phyloP scores from a whole-genome alignment of 1,284 basidiomycete species.

The Rhizoctonia solani region DNA sequence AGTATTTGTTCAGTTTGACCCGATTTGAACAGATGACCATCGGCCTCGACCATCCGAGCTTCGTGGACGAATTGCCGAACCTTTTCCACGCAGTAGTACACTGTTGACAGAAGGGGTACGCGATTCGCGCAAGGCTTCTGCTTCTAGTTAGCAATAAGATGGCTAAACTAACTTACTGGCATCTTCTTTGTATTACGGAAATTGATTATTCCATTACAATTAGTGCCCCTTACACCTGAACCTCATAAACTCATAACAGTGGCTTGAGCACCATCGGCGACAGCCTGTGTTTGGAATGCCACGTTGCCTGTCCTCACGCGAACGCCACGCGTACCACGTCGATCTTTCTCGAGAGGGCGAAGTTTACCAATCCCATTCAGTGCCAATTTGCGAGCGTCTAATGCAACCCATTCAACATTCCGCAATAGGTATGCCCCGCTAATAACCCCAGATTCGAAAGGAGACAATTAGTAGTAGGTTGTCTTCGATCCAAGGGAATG shows the following conservation, averaged over 20 bases:
- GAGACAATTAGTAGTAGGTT: neutral
- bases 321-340: neutral
- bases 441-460: conserved; percentile 22
- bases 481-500: conserved; percentile 22
- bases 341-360: neutral
- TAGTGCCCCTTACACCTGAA: neutral
- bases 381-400: neutral
- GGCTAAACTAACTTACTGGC: neutral
- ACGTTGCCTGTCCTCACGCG: conserved; percentile 5
- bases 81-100: neutral
- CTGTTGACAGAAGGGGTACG: neutral
- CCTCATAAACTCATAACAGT: neutral
- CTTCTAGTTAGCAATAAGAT: conserved; percentile 3
- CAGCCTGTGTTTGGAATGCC: neutral
- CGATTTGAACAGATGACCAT: no score
- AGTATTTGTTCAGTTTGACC: no score
- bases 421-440: conserved; percentile 1
- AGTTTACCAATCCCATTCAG: neutral
- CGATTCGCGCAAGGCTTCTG: neutral
- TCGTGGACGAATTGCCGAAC: neutral
- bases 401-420: neutral
- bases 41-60: neutral
- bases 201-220: neutral
- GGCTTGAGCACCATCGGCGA: neutral
- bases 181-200: conserved; percentile 13